Conservation (phyloP, 1,284 basidiomycete species). For the Moesziomyces sp. region DNA sequence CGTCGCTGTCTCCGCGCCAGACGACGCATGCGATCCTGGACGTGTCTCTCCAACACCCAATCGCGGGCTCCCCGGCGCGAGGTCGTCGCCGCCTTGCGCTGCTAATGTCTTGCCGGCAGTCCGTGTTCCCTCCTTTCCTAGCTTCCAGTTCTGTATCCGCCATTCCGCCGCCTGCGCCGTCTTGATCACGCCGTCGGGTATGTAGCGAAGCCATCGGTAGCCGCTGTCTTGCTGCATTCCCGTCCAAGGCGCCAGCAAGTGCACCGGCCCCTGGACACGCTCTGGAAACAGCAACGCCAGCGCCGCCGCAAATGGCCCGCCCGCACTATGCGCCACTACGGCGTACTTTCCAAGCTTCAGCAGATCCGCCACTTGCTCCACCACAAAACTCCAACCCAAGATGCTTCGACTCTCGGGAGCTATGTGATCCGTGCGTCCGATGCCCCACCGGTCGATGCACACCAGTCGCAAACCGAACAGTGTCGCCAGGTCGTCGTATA, state of each 20-base stretch:
- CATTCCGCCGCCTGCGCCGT: conserved; percentile 97
- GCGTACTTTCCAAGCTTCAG: conserved; percentile 83
- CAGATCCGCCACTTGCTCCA: conserved; percentile 86
- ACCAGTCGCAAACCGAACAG: conserved; percentile 86
- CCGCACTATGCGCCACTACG: conserved; percentile 95
- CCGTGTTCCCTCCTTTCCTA: conserved; percentile 75
- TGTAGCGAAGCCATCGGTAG: conserved; percentile 96
- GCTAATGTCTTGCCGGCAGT: conserved; percentile 1
- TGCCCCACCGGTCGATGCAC: conserved; percentile 95
- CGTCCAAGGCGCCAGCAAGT: conserved; percentile 96
- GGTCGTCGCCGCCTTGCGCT: conserved; percentile 7
- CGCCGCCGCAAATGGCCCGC: conserved; percentile 91
- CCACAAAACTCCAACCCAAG: conserved; percentile 87
- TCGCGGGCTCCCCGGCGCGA: not conserved
- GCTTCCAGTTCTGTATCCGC: conserved; percentile 94
- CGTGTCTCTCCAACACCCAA: not conserved
- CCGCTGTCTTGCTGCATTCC: conserved; percentile 82
- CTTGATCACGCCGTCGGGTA: conserved; percentile 90
- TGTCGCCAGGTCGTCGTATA: conserved; percentile 95
- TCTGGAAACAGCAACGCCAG: conserved; percentile 80
- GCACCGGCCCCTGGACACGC: conserved; percentile 84
- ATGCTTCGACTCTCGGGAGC: conserved; percentile 79
- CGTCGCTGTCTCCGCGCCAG: too few species aligned
- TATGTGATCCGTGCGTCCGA: conserved; percentile 82
- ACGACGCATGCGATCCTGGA: not conserved